Percentiles rank a stretch among this genome's conserved stretches.
Conservation (phyloP, 768 basidiomycete genomes). For the Cystobasidium tubakii region DNA sequence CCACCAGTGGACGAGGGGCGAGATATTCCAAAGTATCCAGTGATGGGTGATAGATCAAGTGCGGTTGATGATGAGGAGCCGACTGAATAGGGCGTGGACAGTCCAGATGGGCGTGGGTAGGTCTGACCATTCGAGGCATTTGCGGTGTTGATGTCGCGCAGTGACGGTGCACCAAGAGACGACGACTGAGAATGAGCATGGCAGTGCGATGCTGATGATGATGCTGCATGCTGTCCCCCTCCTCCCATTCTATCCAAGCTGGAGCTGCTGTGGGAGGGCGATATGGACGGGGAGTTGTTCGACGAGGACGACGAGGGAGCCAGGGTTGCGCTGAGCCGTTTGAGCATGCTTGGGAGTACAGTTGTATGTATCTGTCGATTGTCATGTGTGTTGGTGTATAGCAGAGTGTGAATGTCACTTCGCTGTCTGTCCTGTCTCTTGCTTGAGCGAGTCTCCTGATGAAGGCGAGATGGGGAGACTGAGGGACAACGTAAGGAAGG, state of each 20-base stretch:
- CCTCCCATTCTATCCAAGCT: background rate
- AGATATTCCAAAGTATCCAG: constrained; percentile 5
- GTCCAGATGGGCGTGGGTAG: constrained; percentile 8
- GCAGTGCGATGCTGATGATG: background rate
- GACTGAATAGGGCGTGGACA: constrained; percentile 9
- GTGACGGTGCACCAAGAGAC: too few relatives aligned
- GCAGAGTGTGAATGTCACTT: too few relatives aligned
- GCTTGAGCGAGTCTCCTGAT: too few relatives aligned
- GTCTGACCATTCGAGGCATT: background rate
- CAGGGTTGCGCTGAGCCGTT: constrained; percentile 5
- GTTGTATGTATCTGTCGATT: background rate
- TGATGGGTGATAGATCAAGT: background rate
- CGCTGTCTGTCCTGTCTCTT: too few relatives aligned
- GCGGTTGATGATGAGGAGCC: background rate
- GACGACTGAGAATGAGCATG: background rate
- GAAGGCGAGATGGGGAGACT: too few relatives aligned
- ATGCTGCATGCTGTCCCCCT: background rate
- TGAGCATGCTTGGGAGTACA: constrained; percentile 18
- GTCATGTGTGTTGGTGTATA: background rate
- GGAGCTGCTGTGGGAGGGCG: background rate
- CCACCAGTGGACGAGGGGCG: background rate
- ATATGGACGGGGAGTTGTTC: background rate
- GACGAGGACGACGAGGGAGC: background rate
- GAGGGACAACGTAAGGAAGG: too few relatives aligned
- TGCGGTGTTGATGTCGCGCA: background rate